Percentiles rank a stretch among this genome's conserved stretches.
Conservation (phyloP, 2,329 filamentous ascomycete species). For the Pyrenochaeta sp. region DNA sequence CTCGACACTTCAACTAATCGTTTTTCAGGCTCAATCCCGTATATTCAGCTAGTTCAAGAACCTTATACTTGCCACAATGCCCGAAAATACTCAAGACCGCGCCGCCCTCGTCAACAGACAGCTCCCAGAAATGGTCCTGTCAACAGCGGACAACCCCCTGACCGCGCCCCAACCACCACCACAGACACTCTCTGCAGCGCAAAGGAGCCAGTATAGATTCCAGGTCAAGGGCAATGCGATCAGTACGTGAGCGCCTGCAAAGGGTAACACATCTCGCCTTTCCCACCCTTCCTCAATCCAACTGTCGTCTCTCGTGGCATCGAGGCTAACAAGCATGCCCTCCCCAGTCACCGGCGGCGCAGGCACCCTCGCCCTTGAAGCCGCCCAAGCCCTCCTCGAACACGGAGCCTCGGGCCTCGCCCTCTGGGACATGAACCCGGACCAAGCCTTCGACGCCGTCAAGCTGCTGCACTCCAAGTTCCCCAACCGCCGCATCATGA, state of each 20-base stretch:
- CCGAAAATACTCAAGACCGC: constrained; percentile 49
- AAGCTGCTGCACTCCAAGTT: constrained; percentile 61
- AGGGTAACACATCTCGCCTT: constrained; percentile 16
- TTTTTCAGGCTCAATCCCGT: too few species aligned
- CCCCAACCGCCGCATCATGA: constrained; percentile 60
- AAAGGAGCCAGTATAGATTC: constrained; percentile 58
- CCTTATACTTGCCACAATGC: constrained; percentile 30
- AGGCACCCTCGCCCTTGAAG: constrained; percentile 67
- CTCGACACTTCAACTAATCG: too few species aligned
- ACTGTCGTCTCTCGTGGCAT: background rate
- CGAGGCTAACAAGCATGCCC: constrained; percentile 1
- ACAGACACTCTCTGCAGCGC: constrained; percentile 50
- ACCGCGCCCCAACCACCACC: constrained; percentile 54
- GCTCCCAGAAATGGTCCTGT: constrained; percentile 60
- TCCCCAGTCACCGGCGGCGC: constrained; percentile 69
- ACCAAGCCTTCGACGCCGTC: constrained; percentile 54
- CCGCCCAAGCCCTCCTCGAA: constrained; percentile 70
- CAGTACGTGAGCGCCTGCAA: constrained; percentile 48
- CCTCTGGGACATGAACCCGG: constrained; percentile 66
- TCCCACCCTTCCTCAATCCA: background rate
- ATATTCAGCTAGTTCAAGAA: too few species aligned
- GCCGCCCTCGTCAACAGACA: constrained; percentile 54
- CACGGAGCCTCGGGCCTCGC: constrained; percentile 68
- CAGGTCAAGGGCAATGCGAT: constrained; percentile 62
- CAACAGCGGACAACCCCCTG: constrained; percentile 53